These are phyloP conservation scores for Colletotrichum siamense DNA, from an alignment of 2,329 filamentous ascomycete species.

Conservation along the genomic window DNA sequence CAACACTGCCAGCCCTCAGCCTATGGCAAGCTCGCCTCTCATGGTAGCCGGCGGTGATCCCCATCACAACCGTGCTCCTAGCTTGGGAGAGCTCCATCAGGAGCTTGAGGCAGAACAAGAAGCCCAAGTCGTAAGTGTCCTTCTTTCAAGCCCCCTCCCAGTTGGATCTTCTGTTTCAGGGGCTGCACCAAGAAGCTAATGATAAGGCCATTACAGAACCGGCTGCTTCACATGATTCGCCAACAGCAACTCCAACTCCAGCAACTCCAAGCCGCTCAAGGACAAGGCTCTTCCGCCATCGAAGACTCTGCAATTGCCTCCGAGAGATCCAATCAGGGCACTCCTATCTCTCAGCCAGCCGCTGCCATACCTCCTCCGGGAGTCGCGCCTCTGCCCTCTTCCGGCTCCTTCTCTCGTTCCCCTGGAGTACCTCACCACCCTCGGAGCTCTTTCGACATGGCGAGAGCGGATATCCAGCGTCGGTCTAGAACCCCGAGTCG, in stretches of 20 bases:
- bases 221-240: slow-evolving; percentile 78
- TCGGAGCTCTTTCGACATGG: slow-evolving; percentile 65
- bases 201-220: slow-evolving; percentile 57
- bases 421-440: slow-evolving; percentile 53
- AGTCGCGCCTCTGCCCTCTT: slow-evolving; percentile 37
- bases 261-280: slow-evolving; percentile 55
- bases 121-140: slow-evolving; percentile 69
- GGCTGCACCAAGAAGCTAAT: slow-evolving; percentile 9
- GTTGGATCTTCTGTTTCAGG: neutral
- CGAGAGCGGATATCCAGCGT: slow-evolving; percentile 59
- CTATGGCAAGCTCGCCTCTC: slow-evolving; percentile 53
- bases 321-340: slow-evolving; percentile 47
- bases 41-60: slow-evolving; percentile 49
- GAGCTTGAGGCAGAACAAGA: slow-evolving; percentile 82
- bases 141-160: neutral
- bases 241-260: slow-evolving; percentile 75
- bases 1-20: slow-evolving; percentile 47
- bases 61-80: slow-evolving; percentile 71
- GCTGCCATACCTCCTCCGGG: neutral
- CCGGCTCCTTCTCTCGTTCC: slow-evolving; percentile 56
- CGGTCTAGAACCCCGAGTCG: slow-evolving; percentile 65
- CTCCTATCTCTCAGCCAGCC: slow-evolving; percentile 38
- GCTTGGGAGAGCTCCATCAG: slow-evolving; percentile 78
- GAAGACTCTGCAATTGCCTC: slow-evolving; percentile 56
- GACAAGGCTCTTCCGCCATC: slow-evolving; percentile 43